Evolutionary conservation across 179 eudicot genomes (phyloP).

Genomic region (Silene coronaria): DNA sequence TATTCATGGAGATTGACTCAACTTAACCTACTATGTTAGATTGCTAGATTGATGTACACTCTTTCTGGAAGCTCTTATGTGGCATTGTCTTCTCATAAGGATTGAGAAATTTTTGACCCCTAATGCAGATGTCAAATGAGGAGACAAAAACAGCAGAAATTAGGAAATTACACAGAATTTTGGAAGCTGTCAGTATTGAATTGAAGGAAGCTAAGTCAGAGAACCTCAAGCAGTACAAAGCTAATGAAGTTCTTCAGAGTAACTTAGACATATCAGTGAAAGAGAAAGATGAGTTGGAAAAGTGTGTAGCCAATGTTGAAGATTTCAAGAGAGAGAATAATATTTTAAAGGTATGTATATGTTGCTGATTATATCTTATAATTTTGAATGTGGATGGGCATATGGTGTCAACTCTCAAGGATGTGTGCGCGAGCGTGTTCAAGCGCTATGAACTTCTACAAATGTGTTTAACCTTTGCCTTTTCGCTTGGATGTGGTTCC

Average conservation of each 20-base stretch:
- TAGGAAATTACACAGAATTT: slow-evolving; percentile 55
- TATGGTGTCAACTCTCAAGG: background rate
- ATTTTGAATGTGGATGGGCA: background rate
- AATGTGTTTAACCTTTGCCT: background rate
- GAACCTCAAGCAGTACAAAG: slow-evolving; percentile 51
- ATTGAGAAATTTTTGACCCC: background rate
- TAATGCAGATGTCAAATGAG: slow-evolving; percentile 72
- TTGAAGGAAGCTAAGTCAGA: slow-evolving; percentile 78
- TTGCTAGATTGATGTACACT: background rate
- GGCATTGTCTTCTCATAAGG: background rate
- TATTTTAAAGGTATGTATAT: slow-evolving; percentile 47
- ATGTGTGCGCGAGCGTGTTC: background rate
- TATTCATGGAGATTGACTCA: background rate
- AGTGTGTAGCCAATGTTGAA: slow-evolving; percentile 43
- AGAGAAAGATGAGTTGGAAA: slow-evolving; percentile 65
- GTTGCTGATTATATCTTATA: slow-evolving; percentile 6
- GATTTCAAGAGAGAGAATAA: slow-evolving; percentile 62
- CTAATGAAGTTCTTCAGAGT: slow-evolving; percentile 51
- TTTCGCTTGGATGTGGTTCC: background rate
- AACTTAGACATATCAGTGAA: slow-evolving; percentile 53
- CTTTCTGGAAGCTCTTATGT: background rate
- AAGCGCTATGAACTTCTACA: background rate
- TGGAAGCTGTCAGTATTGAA: slow-evolving; percentile 57
- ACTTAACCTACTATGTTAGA: background rate
- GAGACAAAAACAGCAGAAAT: slow-evolving; percentile 68